These are phyloP conservation scores for Backusella sp. DNA, from an alignment of 192 early-diverging fungal species.

Conservation along the genomic window DNA sequence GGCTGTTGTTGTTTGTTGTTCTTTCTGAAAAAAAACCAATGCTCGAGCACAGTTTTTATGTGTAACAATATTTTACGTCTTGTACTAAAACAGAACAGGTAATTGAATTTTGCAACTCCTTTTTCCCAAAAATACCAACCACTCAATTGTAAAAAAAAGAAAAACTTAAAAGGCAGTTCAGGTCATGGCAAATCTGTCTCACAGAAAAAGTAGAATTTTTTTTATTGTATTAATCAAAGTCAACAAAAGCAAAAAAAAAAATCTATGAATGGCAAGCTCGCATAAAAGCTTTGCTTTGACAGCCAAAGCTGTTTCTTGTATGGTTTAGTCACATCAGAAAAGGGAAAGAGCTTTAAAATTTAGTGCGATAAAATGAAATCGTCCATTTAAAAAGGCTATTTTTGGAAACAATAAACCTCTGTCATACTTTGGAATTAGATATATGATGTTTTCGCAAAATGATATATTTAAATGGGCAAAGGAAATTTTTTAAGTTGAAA, in stretches of 20 bases:
- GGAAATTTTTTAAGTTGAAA: too few relatives aligned
- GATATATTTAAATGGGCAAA: too few relatives aligned
- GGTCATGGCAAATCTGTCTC: background rate
- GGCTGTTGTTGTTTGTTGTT: background rate
- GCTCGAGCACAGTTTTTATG: background rate
- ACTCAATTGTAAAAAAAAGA: background rate
- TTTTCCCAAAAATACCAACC: background rate
- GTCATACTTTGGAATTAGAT: background rate
- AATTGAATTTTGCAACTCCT: background rate
- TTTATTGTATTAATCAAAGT: background rate
- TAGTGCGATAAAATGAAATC: background rate
- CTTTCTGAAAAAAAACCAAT: background rate
- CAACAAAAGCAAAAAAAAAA: background rate
- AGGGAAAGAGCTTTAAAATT: background rate
- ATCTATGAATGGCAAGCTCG: background rate
- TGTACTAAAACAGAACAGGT: background rate
- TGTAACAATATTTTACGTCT: background rate
- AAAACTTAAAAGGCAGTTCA: background rate
- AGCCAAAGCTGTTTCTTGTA: background rate
- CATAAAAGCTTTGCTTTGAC: background rate
- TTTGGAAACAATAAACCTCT: constrained; percentile 1
- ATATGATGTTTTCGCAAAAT: too few relatives aligned
- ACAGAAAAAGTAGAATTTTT: constrained; percentile 2
- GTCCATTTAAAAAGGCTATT: background rate
- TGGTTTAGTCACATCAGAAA: background rate